Evolutionary conservation across 768 basidiomycete species (phyloP), one percentile per base, ranked within the genome.

Genomic region (Trametes meyenii): DNA sequence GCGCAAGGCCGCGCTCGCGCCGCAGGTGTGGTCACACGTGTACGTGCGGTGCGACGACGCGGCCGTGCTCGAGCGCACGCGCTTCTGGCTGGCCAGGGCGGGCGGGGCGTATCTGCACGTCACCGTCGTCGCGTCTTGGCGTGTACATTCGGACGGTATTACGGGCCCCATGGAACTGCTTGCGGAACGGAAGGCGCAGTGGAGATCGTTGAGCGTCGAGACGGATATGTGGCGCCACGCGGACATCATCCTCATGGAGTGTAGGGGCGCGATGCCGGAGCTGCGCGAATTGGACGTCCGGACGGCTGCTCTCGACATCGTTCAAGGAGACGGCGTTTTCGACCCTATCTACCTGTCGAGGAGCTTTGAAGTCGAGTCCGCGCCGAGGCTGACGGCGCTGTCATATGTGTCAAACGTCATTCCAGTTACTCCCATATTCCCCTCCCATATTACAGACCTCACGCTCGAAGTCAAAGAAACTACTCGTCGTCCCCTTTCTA

Each of bases 1-100:
- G 86, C 78, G 85, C 57, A 78, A 75, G 64, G 85, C 84, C 0
- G 75, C 83, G 16, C 71, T 70, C 42, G 73, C 75, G 39, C 83
- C 85, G n/a, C 73, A 77, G 21, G 77, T 85, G 23, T 88, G 86
- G 86, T 83, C 84, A 4, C 75, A 79, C 67, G 66, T 87, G 55
- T 81, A 83, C 60, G 73, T 87, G 52, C 77, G 84, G 60, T 73
- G 77, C 55, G 79, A 83, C 62, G 73, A 74, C 42, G 69, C 76
- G 19, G 70, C 82, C 59, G 76, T 80, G 38, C 71, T 72, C 56
- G 70, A 73, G 2, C 77, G 79, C 61, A 81, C 81, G 21, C 75
- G 67, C 17, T 74, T 81, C 55, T 87, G 84, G 84, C 78, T 87
- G 16, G 71, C 74, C 51, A 83, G 74, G 63, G 82, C 81, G 8